Evolutionary conservation across 352 stramenopile species (phyloP), one percentile per base, ranked within the genome.

Genomic region (Stramenopiles sp.): DNA sequence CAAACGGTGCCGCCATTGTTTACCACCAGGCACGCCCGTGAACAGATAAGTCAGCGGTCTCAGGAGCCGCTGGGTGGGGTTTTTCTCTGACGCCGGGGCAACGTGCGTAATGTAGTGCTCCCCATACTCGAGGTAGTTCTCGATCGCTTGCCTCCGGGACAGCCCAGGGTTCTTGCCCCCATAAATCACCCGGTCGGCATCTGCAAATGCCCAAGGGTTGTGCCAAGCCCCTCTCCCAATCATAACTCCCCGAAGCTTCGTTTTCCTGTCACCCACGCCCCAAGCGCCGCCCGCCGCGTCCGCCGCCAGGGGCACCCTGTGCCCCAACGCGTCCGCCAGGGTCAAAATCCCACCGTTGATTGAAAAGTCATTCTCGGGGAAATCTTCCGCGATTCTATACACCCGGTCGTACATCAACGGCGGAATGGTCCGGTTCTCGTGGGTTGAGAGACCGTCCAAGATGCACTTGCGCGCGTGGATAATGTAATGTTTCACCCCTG

Each of bases 391-490:
- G 4, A 99, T 83, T 4, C 88, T 82, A 75, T 91, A 89, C 0
- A 99, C 92, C 49, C 91, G 83, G 43, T 97, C 83, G 76, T 98
- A 98, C 74, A 89, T 91, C 32, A 99, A 84, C 35, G 92, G 91
- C 4, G 96, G 96, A 1, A 99, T 89, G 49, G 92, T 97, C 48
- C 94, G 87, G 84, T 99, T 99, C 73, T 98, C 90, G 75, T 96
- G 88, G 4, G 96, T 92, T 78, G 87, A 97, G 76, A 93, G n/a
- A 30, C 96, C 96, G 3, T 78, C 76, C 31, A 99, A 83, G 3
- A 98, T 83, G 36, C 94, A 97, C 79, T 98, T 98, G 68, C 96
- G 89, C 30, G 95, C 94, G 78, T 99, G 96, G 6, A 99, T 84
- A 68, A 96, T 91, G 80, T 99, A 98, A 78, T 98, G 92, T 0